These are phyloP conservation scores for Solanum pinnatisectum DNA, from an alignment of 257 asterid species.

Conservation along the genomic window DNA sequence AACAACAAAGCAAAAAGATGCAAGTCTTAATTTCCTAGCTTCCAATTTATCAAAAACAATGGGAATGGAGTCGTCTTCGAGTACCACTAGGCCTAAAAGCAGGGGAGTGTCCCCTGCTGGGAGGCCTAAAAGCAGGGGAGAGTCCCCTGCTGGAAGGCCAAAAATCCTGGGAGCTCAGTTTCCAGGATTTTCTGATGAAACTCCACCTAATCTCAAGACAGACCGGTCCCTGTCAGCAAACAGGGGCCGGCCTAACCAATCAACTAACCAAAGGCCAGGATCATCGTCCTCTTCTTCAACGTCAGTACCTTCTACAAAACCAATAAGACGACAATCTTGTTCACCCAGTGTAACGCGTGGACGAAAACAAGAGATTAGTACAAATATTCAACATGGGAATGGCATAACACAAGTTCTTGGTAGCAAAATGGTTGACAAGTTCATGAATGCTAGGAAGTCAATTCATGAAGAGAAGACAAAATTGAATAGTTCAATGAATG, in stretches of 20 bases:
- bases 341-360: constrained; percentile 50
- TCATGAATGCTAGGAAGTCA: constrained; percentile 51
- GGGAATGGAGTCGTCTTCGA: constrained; percentile 11
- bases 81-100: constrained; percentile 13
- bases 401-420: constrained; percentile 43
- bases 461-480: constrained; percentile 22
- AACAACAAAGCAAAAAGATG: constrained; percentile 6
- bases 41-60: constrained; percentile 33
- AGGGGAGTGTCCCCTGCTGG: constrained; percentile 36
- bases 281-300: not conserved
- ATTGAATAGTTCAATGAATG: constrained; percentile 36
- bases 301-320: not conserved
- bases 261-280: constrained; percentile 15
- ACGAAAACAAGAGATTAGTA: constrained; percentile 22
- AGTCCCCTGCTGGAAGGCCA: constrained; percentile 30
- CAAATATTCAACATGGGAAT: constrained; percentile 13
- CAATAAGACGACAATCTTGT: constrained; percentile 41
- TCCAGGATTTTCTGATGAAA: constrained; percentile 21
- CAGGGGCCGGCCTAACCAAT: constrained; percentile 28
- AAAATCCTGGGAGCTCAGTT: constrained; percentile 1
- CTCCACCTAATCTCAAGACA: constrained; percentile 43
- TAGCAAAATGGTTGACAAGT: constrained; percentile 69
- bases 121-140: constrained; percentile 30
- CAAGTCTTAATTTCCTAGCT: constrained; percentile 4
- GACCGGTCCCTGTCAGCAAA: constrained; percentile 37